Conservation (phyloP, 768 basidiomycete species). For the Stropharia rugosoannulata region DNA sequence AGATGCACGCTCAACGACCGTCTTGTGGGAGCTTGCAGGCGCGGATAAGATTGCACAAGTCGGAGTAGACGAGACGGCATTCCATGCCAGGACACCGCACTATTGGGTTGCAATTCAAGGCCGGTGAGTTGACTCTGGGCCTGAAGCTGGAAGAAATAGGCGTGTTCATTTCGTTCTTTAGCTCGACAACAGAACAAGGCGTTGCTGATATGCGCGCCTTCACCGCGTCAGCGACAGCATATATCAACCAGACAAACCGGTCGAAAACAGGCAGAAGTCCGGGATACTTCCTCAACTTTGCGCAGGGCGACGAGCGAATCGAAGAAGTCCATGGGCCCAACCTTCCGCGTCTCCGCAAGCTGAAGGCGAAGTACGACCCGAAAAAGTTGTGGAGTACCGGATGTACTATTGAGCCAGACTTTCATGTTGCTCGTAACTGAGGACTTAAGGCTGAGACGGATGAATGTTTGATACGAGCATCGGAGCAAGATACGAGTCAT, state of each 20-base stretch:
- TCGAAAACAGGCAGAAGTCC: conserved; percentile 6
- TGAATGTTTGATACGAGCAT: too few species aligned
- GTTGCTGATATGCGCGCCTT: conserved; percentile 6
- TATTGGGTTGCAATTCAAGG: conserved; percentile 14
- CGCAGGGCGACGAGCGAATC: conserved; percentile 9
- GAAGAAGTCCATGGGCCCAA: conserved; percentile 8
- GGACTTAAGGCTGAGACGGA: too few species aligned
- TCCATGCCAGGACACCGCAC: conserved; percentile 11
- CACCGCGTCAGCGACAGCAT: background rate
- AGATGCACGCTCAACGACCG: conserved; percentile 7
- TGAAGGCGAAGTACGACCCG: conserved; percentile 12
- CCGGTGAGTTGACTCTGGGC: background rate
- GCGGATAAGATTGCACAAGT: conserved; percentile 14
- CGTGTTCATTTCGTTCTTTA: background rate
- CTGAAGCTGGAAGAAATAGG: background rate
- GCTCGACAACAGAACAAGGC: conserved; percentile 4
- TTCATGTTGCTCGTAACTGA: too few species aligned
- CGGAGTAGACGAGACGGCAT: conserved; percentile 9
- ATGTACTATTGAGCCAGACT: conserved; percentile 6
- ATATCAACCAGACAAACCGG: conserved; percentile 3
- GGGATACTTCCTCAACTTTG: conserved; percentile 10
- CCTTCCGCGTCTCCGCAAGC: conserved; percentile 6
- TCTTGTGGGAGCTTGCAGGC: conserved; percentile 18
- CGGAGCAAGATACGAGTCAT: too few species aligned
- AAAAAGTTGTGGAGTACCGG: conserved; percentile 8